Evolutionary conservation across 1,284 basidiomycete genomes (phyloP).

Genomic region (Marasmius fiardii): DNA sequence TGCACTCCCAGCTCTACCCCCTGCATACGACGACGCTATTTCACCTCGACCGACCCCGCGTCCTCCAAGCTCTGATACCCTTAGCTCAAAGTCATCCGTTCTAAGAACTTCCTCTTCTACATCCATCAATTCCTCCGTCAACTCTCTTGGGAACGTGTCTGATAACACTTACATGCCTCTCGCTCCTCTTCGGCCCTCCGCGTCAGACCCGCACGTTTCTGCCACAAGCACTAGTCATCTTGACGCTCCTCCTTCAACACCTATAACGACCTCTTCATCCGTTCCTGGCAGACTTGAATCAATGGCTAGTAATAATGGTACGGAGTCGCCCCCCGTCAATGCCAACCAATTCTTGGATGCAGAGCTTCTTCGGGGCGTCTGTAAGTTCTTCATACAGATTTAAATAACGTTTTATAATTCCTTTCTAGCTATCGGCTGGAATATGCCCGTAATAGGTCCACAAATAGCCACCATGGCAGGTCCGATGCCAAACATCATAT

Average conservation of each 20-base stretch:
- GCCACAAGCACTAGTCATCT: neutral
- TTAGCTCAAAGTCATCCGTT: neutral
- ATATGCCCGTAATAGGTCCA: conserved; percentile 50
- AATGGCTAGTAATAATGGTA: neutral
- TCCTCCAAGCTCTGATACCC: neutral
- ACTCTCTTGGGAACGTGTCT: too few species aligned
- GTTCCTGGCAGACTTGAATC: conserved; percentile 11
- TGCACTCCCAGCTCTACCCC: conserved; percentile 5
- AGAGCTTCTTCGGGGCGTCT: conserved; percentile 59
- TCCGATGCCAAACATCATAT: conserved; percentile 66
- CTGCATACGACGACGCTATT: conserved; percentile 12
- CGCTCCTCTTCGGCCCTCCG: neutral
- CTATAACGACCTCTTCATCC: neutral
- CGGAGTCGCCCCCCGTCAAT: conserved; percentile 23
- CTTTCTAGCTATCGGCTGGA: conserved; percentile 59
- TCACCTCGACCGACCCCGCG: conserved; percentile 7
- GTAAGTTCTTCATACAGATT: conserved; percentile 35
- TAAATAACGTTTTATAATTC: neutral
- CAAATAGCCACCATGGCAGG: conserved; percentile 43
- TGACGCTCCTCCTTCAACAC: neutral
- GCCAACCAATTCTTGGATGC: conserved; percentile 58
- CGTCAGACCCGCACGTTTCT: neutral
- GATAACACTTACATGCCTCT: neutral
- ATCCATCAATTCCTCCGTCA: neutral
- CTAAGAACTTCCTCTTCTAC: neutral